phyloP scores from a whole-genome alignment of 495 filamentous ascomycete species.

The Polyplosphaeria fusca region DNA sequence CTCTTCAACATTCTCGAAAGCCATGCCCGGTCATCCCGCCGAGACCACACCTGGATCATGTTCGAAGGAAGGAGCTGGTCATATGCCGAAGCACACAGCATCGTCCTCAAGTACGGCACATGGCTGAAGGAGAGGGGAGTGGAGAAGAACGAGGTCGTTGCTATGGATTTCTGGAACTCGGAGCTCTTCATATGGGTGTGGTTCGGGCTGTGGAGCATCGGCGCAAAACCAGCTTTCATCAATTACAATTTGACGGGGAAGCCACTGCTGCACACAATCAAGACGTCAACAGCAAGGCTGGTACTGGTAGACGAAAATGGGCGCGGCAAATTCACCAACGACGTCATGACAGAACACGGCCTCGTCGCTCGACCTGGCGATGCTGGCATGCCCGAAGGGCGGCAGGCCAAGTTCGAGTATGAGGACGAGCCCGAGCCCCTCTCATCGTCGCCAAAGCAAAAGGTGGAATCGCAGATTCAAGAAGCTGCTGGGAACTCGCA shows the following conservation, averaged over 20 bases:
- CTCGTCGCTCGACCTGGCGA: slow-evolving; percentile 24
- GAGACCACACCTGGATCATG: slow-evolving; percentile 62
- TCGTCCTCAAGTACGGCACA: slow-evolving; percentile 69
- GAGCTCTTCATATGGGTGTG: slow-evolving; percentile 78
- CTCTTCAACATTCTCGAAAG: slow-evolving; percentile 78
- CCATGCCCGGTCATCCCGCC: slow-evolving; percentile 56
- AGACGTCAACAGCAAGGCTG: slow-evolving; percentile 63
- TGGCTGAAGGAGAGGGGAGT: slow-evolving; percentile 76
- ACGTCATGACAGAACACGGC: slow-evolving; percentile 47
- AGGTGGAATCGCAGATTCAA: not conserved
- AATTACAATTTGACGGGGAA: slow-evolving; percentile 85
- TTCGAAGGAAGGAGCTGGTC: slow-evolving; percentile 75
- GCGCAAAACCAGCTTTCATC: slow-evolving; percentile 86
- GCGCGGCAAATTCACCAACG: slow-evolving; percentile 48
- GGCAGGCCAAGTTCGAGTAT: slow-evolving; percentile 17
- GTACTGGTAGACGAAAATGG: slow-evolving; percentile 74
- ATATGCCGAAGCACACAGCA: slow-evolving; percentile 76
- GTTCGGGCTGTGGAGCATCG: slow-evolving; percentile 84
- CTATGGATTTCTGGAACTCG: slow-evolving; percentile 84
- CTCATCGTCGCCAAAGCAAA: not conserved
- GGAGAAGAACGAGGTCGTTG: slow-evolving; percentile 75
- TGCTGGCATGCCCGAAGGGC: not conserved
- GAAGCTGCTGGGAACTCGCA: not conserved
- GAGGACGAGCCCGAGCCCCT: not conserved
- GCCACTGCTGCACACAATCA: slow-evolving; percentile 75